Evolutionary conservation across 140 eudicot species (phyloP), one percentile per base, ranked within the genome.

Genomic region (Cichorium intybus): DNA sequence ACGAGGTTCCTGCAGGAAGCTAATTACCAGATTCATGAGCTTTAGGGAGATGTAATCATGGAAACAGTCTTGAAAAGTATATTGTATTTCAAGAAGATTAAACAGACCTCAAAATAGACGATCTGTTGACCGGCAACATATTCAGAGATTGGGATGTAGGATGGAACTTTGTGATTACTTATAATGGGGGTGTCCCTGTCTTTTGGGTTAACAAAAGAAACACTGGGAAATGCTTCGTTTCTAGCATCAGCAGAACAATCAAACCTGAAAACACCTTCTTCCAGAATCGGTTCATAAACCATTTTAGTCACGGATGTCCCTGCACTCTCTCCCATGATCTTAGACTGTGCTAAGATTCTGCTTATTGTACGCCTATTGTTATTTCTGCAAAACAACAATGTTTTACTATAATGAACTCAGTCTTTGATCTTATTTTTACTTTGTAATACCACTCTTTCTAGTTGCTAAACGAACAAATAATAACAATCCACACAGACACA

Each of bases 241-340:
- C 84, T 79, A 61, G 80, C 87, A 80, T 85, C 95, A 52, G 79
- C 78, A 23, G 90, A 88, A 77, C 83, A 85, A 76, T 92, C 98
- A 64, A 92, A 88, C 45, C 98, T 84, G 64, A 88, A 92, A 47
- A 92, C 87, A 31, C 96, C 93, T 64, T 88, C 89, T 80, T 85
- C 96, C 10, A 92, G 66, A 55, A 92, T 85, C 4, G 98, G 86
- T 70, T 79, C 87, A 26, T 72, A 85, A 55, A 85, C 62, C 98
- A 91, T 91, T 17, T 77, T 70, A 73, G 46, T 37, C 28, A 58
- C 64, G 20, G 84, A 18, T 35, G 68, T 64, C 54, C 71, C 85
- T 71, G 56, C 81, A 49, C 17, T 10, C 45, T 74, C 83, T 39
- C 81, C 77, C 96, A 88, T n/a, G n/a, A n/a, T 85, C 79, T 57